Percentiles rank a stretch among this genome's conserved stretches.
These are phyloP conservation scores for Adansonia gregorii DNA, from an alignment of 441 rosid genomes.

Conservation along the genomic window DNA sequence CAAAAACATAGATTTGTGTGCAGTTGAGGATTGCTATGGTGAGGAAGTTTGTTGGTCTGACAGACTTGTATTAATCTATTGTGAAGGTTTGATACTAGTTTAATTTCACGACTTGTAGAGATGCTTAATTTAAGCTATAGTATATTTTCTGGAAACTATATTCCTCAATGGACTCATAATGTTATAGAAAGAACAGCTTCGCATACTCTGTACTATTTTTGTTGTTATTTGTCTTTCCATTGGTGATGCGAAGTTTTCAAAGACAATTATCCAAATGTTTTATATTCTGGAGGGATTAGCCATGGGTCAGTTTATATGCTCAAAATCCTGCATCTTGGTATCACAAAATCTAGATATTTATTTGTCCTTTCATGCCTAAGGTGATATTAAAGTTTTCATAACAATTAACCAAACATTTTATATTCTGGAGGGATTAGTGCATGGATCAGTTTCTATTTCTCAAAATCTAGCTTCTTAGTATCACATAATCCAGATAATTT, in stretches of 20 bases:
- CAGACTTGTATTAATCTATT: slow-evolving; percentile 75
- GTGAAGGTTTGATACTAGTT: slow-evolving; percentile 52
- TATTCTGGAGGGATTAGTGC: no score
- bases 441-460: not conserved
- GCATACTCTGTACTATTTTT: not conserved
- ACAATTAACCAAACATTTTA: no score
- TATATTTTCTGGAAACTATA: not conserved
- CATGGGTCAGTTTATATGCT: no score
- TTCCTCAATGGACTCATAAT: not conserved
- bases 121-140: not conserved
- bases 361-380: no score
- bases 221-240: not conserved
- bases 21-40: slow-evolving; percentile 80
- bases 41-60: slow-evolving; percentile 71
- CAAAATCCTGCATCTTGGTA: no score
- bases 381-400: no score
- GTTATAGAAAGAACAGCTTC: not conserved
- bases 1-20: slow-evolving; percentile 25
- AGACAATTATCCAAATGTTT: not conserved
- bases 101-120: not conserved
- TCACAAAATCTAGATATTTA: no score
- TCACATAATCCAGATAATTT: not conserved
- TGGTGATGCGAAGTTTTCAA: not conserved
- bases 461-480: not conserved
- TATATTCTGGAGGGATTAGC: not conserved